These are phyloP conservation scores for Colletotrichum costaricense DNA, from an alignment of 2,329 filamentous ascomycete species.

Conservation along the genomic window DNA sequence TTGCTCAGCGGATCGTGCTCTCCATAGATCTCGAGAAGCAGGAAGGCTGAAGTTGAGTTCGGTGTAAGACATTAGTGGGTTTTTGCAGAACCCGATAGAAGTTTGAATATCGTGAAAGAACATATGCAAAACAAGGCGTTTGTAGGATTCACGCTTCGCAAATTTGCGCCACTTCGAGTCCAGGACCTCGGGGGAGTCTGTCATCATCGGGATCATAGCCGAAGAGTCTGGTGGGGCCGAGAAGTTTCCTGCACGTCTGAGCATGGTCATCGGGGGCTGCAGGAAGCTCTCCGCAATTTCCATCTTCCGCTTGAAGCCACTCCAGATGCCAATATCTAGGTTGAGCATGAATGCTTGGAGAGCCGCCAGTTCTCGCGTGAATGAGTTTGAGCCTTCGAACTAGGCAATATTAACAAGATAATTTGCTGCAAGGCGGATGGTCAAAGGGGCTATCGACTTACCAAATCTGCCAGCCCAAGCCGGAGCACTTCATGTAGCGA, in stretches of 20 bases:
- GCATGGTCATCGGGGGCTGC: slow-evolving; percentile 49
- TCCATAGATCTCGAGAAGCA: slow-evolving; percentile 39
- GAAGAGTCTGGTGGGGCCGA: slow-evolving; percentile 28
- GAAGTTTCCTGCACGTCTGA: slow-evolving; percentile 47
- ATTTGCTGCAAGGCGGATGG: background rate
- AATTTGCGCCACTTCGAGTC: slow-evolving; percentile 37
- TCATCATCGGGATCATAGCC: slow-evolving; percentile 12
- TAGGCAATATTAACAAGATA: slow-evolving; percentile 14
- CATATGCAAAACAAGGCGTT: slow-evolving; percentile 43
- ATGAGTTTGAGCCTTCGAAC: slow-evolving; percentile 49
- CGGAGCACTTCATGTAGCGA: slow-evolving; percentile 53
- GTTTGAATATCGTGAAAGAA: slow-evolving; percentile 45
- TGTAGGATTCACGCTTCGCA: slow-evolving; percentile 47
- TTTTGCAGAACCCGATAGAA: slow-evolving; percentile 43
- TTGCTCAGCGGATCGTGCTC: slow-evolving; percentile 39
- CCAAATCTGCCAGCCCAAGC: slow-evolving; percentile 40
- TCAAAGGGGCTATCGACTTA: slow-evolving; percentile 8
- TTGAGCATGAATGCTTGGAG: slow-evolving; percentile 48
- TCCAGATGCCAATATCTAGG: slow-evolving; percentile 50
- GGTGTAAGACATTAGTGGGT: slow-evolving; percentile 45
- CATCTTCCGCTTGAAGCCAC: slow-evolving; percentile 49
- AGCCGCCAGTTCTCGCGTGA: slow-evolving; percentile 44
- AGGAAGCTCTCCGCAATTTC: slow-evolving; percentile 53
- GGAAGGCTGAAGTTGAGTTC: slow-evolving; percentile 43
- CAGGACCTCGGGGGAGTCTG: slow-evolving; percentile 28